Evolutionary conservation across 1,139 yeast species (phyloP).

Genomic region (Pichia sp.): DNA sequence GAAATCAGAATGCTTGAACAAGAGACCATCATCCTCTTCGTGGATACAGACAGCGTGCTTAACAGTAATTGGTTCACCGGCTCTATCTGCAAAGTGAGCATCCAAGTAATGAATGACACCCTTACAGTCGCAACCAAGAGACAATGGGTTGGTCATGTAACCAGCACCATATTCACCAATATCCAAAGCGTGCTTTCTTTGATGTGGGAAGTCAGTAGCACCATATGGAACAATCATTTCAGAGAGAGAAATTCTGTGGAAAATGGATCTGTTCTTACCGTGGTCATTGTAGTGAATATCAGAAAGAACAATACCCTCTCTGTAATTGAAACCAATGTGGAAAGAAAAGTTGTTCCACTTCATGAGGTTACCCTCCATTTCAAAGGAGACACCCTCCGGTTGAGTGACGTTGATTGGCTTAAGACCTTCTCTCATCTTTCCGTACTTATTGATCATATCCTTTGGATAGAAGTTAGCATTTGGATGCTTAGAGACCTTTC

Average conservation of each 20-base stretch:
- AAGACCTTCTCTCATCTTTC: constrained; percentile 53
- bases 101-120: constrained; percentile 79
- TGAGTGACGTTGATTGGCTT: constrained; percentile 65
- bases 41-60: constrained; percentile 78
- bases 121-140: constrained; percentile 78
- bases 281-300: constrained; percentile 70
- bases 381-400: constrained; percentile 77
- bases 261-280: constrained; percentile 61
- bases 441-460: constrained; percentile 52
- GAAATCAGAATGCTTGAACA: constrained; percentile 77
- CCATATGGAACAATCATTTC: constrained; percentile 89
- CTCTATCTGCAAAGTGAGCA: constrained; percentile 60
- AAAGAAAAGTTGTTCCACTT: constrained; percentile 71
- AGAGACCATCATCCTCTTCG: constrained; percentile 76
- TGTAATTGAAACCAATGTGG: constrained; percentile 77
- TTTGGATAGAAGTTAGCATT: constrained; percentile 65
- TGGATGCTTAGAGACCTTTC: constrained; percentile 60
- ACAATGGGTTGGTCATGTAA: constrained; percentile 70
- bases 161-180: constrained; percentile 89
- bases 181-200: constrained; percentile 79
- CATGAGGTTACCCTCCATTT: constrained; percentile 60
- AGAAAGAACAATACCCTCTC: constrained; percentile 77
- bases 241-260: constrained; percentile 70
- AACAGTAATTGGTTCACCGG: constrained; percentile 62
- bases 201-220: constrained; percentile 71